Evolutionary conservation across 768 basidiomycete genomes (phyloP).

Genomic region (Rhizopogon rudus): DNA sequence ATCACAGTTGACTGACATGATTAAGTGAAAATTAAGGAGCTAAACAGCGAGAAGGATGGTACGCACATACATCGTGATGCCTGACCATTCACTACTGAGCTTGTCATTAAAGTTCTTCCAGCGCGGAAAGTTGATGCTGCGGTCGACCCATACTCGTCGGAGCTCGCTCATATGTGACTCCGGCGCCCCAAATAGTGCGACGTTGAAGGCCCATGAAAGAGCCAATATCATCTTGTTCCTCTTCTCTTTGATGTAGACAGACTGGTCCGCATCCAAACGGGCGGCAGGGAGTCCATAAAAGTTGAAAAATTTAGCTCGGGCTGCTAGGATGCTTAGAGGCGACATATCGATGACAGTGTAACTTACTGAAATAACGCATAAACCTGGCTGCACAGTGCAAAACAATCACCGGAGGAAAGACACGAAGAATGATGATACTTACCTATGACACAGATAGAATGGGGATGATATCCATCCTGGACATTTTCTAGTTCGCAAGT

Average conservation of each 20-base stretch:
- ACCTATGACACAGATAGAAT: slow-evolving; percentile 3
- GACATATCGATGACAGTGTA: neutral
- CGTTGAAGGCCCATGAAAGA: slow-evolving; percentile 10
- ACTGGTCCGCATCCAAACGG: slow-evolving; percentile 40
- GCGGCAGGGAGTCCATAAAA: slow-evolving; percentile 42
- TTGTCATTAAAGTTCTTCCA: slow-evolving; percentile 4
- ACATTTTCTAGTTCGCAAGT: neutral
- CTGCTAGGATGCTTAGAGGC: neutral
- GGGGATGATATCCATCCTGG: neutral
- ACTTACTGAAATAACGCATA: slow-evolving; percentile 39
- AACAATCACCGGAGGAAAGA: neutral
- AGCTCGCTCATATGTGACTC: slow-evolving; percentile 16
- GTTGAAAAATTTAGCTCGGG: slow-evolving; percentile 35
- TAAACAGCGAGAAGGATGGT: neutral
- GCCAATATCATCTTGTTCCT: slow-evolving; percentile 3
- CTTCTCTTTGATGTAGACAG: slow-evolving; percentile 22
- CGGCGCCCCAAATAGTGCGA: slow-evolving; percentile 22
- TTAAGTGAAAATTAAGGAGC: neutral
- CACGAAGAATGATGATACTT: neutral
- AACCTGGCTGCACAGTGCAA: slow-evolving; percentile 36
- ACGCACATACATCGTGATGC: slow-evolving; percentile 45
- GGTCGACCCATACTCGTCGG: slow-evolving; percentile 6
- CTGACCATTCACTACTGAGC: slow-evolving; percentile 10
- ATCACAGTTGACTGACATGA: slow-evolving; percentile 2
- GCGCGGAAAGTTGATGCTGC: slow-evolving; percentile 2